Evolutionary conservation across 2,329 filamentous ascomycete species (phyloP).

Genomic region (Dactylellina leptospora): DNA sequence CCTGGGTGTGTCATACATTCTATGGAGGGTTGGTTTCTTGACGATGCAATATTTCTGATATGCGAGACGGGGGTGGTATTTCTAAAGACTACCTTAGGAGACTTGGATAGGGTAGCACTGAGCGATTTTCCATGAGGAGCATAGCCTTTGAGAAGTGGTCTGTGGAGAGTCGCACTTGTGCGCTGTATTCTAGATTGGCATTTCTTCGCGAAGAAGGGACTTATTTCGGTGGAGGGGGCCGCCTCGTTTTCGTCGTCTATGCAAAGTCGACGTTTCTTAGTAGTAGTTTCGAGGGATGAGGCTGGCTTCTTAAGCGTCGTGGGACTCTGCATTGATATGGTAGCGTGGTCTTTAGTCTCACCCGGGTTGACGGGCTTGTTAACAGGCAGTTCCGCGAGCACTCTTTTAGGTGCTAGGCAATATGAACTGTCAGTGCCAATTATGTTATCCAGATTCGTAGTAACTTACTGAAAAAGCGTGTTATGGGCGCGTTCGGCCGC

Average conservation of each 20-base stretch:
- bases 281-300: neutral
- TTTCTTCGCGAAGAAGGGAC: constrained; percentile 33
- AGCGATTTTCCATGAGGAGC: no score
- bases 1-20: neutral
- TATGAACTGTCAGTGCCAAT: neutral
- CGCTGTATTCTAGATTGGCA: no score
- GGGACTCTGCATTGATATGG: neutral
- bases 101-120: neutral
- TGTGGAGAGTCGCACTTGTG: no score
- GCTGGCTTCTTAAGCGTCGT: neutral
- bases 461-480: constrained; percentile 32
- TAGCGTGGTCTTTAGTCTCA: neutral
- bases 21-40: neutral
- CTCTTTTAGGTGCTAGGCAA: constrained; percentile 2
- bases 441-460: neutral
- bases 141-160: no score
- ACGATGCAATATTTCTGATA: neutral
- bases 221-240: constrained; percentile 11
- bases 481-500: constrained; percentile 27
- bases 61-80: no score
- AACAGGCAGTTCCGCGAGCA: constrained; percentile 19
- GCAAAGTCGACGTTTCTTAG: constrained; percentile 33
- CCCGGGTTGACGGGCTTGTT: neutral
- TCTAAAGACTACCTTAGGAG: no score
- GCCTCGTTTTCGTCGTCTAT: constrained; percentile 26